phyloP scores from a whole-genome alignment of 306 rosid species.

The Corylus americana region DNA sequence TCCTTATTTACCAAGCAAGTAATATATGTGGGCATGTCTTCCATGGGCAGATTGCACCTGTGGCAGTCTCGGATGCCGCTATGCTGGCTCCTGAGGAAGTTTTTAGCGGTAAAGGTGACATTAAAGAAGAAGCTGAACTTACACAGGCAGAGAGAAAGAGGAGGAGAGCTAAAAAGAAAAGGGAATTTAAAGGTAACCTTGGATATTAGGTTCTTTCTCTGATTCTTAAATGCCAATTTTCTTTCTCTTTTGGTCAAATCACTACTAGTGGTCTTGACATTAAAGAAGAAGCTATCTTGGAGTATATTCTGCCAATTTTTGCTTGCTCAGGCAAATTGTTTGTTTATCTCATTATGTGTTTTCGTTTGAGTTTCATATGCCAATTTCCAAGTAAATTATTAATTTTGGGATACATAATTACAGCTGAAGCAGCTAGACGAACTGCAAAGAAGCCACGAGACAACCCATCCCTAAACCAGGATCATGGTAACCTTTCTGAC shows the following conservation, averaged over 20 bases:
- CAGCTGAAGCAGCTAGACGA: constrained; percentile 61
- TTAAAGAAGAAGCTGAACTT: constrained; percentile 88
- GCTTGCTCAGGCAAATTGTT: neutral
- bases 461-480: constrained; percentile 24
- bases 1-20: constrained; percentile 19
- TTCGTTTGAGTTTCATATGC: neutral
- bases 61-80: constrained; percentile 95
- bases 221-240: constrained; percentile 1
- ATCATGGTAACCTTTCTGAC: constrained; percentile 37
- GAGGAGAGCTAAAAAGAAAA: constrained; percentile 89
- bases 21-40: constrained; percentile 30
- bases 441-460: constrained; percentile 42
- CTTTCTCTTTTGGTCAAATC: constrained; percentile 1
- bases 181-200: constrained; percentile 72
- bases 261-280: constrained; percentile 3
- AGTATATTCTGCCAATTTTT: neutral
- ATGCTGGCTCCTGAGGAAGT: constrained; percentile 99
- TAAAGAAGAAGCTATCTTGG: neutral
- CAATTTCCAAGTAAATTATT: constrained; percentile 7
- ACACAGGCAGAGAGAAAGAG: constrained; percentile 85
- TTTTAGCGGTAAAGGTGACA: constrained; percentile 85
- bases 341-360: constrained; percentile 10
- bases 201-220: neutral
- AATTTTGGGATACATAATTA: constrained; percentile 27
- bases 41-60: constrained; percentile 78